Percentiles rank a stretch among this genome's conserved stretches.
Evolutionary conservation across 2,329 filamentous ascomycete species (phyloP).

Genomic region (Fusarium stilboides): DNA sequence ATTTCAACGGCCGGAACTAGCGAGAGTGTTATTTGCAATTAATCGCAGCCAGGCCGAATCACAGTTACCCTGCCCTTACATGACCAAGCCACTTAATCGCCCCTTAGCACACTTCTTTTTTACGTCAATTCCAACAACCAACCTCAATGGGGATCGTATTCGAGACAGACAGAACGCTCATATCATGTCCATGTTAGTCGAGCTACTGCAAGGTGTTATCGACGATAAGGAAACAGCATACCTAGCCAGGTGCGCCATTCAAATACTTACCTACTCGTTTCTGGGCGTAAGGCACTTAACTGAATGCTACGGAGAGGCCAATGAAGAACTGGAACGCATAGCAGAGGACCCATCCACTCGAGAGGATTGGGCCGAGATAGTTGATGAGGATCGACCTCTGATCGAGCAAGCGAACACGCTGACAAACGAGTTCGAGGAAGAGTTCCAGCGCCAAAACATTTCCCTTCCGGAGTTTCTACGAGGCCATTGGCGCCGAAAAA

Average conservation of each 20-base stretch:
- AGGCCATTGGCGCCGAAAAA: background rate
- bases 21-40: background rate
- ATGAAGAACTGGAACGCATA: no score
- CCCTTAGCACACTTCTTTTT: background rate
- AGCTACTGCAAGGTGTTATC: background rate
- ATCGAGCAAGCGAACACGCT: background rate
- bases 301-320: no score
- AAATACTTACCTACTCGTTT: background rate
- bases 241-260: background rate
- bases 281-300: background rate
- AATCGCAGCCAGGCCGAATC: background rate
- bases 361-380: background rate
- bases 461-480: background rate
- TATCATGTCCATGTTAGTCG: background rate
- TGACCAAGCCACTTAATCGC: background rate
- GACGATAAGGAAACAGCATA: background rate
- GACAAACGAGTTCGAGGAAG: background rate
- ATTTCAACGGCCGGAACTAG: background rate
- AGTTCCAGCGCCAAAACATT: background rate
- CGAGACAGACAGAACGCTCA: no score
- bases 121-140: no score
- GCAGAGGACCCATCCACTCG: no score
- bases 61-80: background rate
- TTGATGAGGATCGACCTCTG: background rate
- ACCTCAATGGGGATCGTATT: fast-evolving